Evolutionary conservation across 2,329 filamentous ascomycete species (phyloP), one percentile per base, ranked within the genome.

Genomic region (Graphium sp.): DNA sequence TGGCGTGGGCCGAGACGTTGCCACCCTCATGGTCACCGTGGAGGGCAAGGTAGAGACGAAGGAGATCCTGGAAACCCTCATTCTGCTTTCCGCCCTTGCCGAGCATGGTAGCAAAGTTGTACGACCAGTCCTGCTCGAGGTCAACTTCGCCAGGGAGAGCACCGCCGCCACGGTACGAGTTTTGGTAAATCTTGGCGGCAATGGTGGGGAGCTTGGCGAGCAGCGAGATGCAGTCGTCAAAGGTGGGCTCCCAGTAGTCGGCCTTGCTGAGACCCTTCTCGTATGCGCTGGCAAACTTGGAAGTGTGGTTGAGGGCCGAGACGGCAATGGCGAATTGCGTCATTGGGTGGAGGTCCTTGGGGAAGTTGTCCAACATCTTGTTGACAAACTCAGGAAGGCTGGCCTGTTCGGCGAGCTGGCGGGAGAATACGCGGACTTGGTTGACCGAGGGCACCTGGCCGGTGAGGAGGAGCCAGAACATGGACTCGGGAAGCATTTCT

Each of bases 401-500:
- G 14, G 80, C 78, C 58, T 94, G 76, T 50, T 85, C 77, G 29
- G 89, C 89, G 15, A 95, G 65, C 52, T 95, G 77, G 33, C 75
- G 71, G 26, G 83, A 92, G 43, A 98, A 74, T 24, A 58, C 62
- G 43, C 87, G 80, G 37, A 89, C 72, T 55, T 98, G 89, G 36
- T 60, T 60, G 14, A 74, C 77, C 2, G 79, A 81, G 15, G 89
- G 89, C 14, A 95, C 80, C 54, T 91, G 68, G 34, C 89, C 89
- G 7, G 89, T 98, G 41, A 98, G 65, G 28, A 98, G 73, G 23
- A 95, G 73, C 89, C 89, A 98, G 67, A 98, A 98, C 89, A 98
- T 98, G 53, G 87, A 75, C 57, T 98, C 89, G 26, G 89, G 89
- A 9, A 95, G 70, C 89, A 95, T 98, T 59, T 95, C 87, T 5